These are phyloP conservation scores for Erysimum cheiri DNA, from an alignment of 441 rosid species.

Conservation along the genomic window DNA sequence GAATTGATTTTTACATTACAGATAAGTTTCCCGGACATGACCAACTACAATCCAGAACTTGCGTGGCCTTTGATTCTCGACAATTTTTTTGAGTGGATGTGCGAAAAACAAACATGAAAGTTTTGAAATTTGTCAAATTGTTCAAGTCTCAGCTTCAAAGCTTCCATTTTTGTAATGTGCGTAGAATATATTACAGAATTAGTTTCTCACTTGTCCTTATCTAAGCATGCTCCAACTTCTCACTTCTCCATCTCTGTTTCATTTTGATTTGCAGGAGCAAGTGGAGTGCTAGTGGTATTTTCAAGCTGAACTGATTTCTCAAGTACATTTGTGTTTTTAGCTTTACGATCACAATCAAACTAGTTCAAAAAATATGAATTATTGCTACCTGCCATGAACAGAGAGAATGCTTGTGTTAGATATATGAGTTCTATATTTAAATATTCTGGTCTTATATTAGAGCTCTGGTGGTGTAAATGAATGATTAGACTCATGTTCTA, in stretches of 20 bases:
- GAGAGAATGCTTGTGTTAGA: not conserved
- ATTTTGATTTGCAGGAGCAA: conserved; percentile 54
- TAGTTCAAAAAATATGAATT: conserved; percentile 7
- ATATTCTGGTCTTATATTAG: conserved; percentile 4
- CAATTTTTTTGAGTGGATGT: conserved; percentile 81
- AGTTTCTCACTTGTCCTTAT: conserved; percentile 7
- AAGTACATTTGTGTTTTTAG: conserved; percentile 9
- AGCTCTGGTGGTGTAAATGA: conserved; percentile 8
- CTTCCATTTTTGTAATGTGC: conserved; percentile 3
- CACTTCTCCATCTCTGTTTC: conserved; percentile 10
- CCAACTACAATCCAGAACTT: conserved; percentile 65
- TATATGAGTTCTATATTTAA: not conserved
- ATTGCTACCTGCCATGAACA: conserved; percentile 1
- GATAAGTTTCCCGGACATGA: conserved; percentile 74
- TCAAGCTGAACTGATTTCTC: conserved; percentile 4
- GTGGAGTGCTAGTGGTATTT: not conserved
- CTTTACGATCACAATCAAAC: not conserved
- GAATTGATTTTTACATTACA: conserved; percentile 32
- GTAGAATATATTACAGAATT: not conserved
- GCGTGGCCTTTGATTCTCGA: conserved; percentile 85
- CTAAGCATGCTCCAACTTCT: not conserved
- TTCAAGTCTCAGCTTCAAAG: conserved; percentile 50
- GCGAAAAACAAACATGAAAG: conserved; percentile 61
- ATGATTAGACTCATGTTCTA: conserved; percentile 11
- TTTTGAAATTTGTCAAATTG: conserved; percentile 13